These are phyloP conservation scores for Parasitella parasitica DNA, from an alignment of 371 early-diverging fungal genomes.

Conservation along the genomic window DNA sequence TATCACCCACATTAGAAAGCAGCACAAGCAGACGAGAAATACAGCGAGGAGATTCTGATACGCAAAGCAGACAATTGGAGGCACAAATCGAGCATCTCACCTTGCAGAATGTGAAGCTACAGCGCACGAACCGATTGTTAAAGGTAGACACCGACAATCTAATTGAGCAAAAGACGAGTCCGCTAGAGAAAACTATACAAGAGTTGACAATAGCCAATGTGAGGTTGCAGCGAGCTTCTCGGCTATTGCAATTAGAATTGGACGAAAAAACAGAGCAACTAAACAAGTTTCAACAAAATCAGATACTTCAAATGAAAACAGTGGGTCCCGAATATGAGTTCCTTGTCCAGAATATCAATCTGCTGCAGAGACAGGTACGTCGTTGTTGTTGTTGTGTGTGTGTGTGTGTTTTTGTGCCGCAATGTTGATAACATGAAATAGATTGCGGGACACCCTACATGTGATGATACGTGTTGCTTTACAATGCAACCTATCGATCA, in stretches of 20 bases:
- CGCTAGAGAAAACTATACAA: conserved; percentile 39
- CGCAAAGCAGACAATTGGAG: conserved; percentile 43
- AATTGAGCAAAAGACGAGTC: conserved; percentile 50
- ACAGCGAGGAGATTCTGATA: conserved; percentile 42
- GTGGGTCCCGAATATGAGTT: conserved; percentile 57
- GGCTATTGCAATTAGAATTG: conserved; percentile 41
- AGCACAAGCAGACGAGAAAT: conserved; percentile 28
- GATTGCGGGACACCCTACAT: conserved; percentile 46
- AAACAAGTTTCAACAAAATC: conserved; percentile 29
- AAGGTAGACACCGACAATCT: conserved; percentile 53
- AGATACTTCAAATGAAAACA: conserved; percentile 44
- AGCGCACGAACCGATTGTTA: conserved; percentile 48
- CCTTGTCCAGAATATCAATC: conserved; percentile 54
- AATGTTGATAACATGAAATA: neutral
- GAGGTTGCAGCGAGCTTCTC: conserved; percentile 42
- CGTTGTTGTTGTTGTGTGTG: too few species aligned
- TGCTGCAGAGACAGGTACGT: conserved; percentile 51
- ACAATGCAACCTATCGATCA: conserved; percentile 49
- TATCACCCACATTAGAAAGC: neutral
- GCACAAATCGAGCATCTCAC: conserved; percentile 48
- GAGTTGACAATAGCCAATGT: conserved; percentile 45
- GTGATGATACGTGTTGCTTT: conserved; percentile 50
- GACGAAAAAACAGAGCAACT: conserved; percentile 34
- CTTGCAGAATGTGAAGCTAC: conserved; percentile 48
- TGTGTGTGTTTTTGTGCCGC: neutral